phyloP scores from a whole-genome alignment of 2,329 filamentous ascomycete genomes.

The Chaetothyriales sp. region DNA sequence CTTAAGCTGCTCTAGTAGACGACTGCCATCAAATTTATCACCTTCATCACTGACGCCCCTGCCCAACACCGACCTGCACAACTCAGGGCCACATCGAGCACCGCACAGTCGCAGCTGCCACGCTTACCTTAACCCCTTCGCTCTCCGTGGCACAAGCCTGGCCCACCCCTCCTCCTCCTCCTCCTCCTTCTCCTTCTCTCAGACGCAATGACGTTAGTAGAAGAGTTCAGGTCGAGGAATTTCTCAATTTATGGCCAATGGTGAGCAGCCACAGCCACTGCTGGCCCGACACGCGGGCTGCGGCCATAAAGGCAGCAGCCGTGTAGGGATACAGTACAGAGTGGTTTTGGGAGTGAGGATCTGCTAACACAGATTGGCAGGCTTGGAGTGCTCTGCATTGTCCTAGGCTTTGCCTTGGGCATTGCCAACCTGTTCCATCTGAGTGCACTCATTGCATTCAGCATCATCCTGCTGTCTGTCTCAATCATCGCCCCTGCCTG shows the following conservation, averaged over 20 bases:
- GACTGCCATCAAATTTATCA: not conserved
- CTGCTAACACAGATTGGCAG: conserved; percentile 12
- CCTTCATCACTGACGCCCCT: not conserved
- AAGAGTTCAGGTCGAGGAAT: conserved; percentile 52
- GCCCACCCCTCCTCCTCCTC: too few species aligned
- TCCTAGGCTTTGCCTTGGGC: conserved; percentile 53
- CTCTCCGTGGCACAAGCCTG: too few species aligned
- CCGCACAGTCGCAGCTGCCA: too few species aligned
- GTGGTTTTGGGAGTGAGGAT: not conserved
- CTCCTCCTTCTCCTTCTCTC: not conserved
- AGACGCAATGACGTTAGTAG: conserved; percentile 42
- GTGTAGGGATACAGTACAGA: too few species aligned
- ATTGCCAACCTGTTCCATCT: conserved; percentile 56
- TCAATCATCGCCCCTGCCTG: too few species aligned
- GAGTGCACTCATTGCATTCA: conserved; percentile 47
- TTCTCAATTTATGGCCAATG: conserved; percentile 56
- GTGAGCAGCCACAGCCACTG: conserved; percentile 27
- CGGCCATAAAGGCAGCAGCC: not conserved
- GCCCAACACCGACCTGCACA: not conserved
- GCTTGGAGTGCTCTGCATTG: conserved; percentile 45
- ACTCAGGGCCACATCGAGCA: too few species aligned
- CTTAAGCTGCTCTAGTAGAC: not conserved
- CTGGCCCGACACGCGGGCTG: not conserved
- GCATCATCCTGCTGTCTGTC: conserved; percentile 43
- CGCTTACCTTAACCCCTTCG: too few species aligned